Base-by-base conservation (phyloP, 176 grass and related monocot genomes). In the Phyllostachys edulis region DNA sequence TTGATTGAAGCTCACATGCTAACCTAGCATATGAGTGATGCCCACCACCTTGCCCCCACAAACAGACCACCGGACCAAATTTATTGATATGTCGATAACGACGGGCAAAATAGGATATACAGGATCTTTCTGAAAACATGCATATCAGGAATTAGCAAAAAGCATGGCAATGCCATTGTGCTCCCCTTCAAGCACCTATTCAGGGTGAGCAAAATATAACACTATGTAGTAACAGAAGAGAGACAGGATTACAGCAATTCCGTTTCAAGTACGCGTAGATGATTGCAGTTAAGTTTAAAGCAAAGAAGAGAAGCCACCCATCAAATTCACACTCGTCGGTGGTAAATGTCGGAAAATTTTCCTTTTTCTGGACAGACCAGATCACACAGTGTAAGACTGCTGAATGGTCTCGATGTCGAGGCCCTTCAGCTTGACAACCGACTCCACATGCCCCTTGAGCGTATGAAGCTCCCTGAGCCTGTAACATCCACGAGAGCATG, bases 361-460 rank as follows among this genome's bases (percentile, higher is more conserved):
- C 7, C 14, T 2, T 3, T 70, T 47, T 49, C 75, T 71, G 21
- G 40, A 71, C 55, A 72, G 67, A 23, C 34, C 42, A 56, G 41
- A 44, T 91, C 82, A 94, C 32, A 94, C 92, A 0, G 92, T 94
- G 69, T 94, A 94, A 8, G 92, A 85, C 66, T 94, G 92, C 39
- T 91, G 89, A 59, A 94, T 94, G 63, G 92, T 94, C 46, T 91
- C 87, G 16, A 94, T 91, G 55, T 94, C 92, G 15, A 94, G 76
- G n/a, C 89, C 89, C 87, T 94, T 94, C 54, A 91, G 73, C 85
- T 88, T 89, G 26, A 94, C 92, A 7, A 91, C 92, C 0, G 92
- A 94, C 36, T 94, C 92, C 78, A 94, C 87, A 75, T 91, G 92
- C 34, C 92, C 92, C 59, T 91, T 94, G 38, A 94, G 78, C 17